Conservation (phyloP, 1,284 basidiomycete species). For the Apiotrichum mycotoxinovorans region DNA sequence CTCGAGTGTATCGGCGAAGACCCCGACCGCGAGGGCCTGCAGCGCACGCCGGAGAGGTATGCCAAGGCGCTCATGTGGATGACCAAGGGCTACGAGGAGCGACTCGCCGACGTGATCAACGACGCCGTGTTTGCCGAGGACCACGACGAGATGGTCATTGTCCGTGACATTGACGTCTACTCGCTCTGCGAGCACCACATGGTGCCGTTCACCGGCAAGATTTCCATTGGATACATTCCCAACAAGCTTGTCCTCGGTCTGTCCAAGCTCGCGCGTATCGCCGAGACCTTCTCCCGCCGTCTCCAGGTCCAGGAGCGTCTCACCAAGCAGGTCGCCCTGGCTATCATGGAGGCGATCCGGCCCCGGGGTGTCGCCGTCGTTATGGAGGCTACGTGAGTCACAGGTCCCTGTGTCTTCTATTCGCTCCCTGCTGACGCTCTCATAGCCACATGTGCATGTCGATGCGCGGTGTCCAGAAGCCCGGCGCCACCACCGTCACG, state of each 20-base stretch:
- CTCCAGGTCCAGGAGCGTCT: conserved; percentile 97
- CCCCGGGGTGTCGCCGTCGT: conserved; percentile 99
- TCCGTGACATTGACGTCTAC: conserved; percentile 95
- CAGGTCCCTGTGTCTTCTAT: no score
- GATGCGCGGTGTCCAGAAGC: conserved; percentile 99
- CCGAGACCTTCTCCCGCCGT: conserved; percentile 93
- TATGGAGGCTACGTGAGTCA: conserved; percentile 89
- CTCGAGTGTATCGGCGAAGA: conserved; percentile 98
- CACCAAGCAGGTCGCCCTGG: conserved; percentile 95
- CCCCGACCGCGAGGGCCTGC: conserved; percentile 86
- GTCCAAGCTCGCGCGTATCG: conserved; percentile 96
- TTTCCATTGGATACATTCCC: conserved; percentile 87
- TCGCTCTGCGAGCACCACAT: conserved; percentile 98
- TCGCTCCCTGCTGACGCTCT: neutral
- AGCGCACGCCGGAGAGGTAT: conserved; percentile 90
- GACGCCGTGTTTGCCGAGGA: conserved; percentile 98
- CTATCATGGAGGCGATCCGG: conserved; percentile 94
- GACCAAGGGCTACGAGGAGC: conserved; percentile 97
- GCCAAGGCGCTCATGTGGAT: conserved; percentile 98
- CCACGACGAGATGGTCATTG: conserved; percentile 99
- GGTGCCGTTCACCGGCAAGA: conserved; percentile 96
- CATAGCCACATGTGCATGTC: conserved; percentile 97
- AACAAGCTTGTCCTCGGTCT: conserved; percentile 91
- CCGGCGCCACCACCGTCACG: conserved; percentile 90
- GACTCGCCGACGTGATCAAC: conserved; percentile 91